Conservation (phyloP, 1,139 yeast genomes). For the Zhuliangozyma blackwelliae region DNA sequence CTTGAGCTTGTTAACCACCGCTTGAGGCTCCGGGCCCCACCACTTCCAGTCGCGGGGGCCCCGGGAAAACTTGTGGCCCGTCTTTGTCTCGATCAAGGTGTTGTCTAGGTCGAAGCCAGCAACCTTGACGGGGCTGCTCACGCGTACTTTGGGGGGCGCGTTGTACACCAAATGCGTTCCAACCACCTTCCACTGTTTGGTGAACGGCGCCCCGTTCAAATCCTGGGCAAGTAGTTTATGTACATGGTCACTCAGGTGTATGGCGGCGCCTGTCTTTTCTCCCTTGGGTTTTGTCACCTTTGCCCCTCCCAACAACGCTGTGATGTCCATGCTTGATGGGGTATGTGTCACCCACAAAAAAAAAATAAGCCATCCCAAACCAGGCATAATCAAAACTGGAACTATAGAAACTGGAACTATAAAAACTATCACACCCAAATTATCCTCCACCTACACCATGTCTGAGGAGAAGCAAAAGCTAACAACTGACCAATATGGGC, state of each 20-base stretch:
- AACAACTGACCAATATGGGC: slow-evolving; percentile 49
- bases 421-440: background rate
- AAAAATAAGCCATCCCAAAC: background rate
- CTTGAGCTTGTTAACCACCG: slow-evolving; percentile 25
- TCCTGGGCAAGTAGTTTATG: slow-evolving; percentile 1
- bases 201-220: slow-evolving; percentile 1
- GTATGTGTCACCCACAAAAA: background rate
- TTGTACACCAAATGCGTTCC: slow-evolving; percentile 35
- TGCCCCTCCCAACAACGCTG: slow-evolving; percentile 2
- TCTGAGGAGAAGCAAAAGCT: slow-evolving; percentile 8
- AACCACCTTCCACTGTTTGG: slow-evolving; percentile 21
- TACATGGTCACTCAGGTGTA: background rate
- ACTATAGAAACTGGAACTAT: background rate
- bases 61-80: slow-evolving; percentile 53
- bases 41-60: slow-evolving; percentile 68
- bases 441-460: slow-evolving; percentile 2
- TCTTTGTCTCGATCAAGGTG: slow-evolving; percentile 60
- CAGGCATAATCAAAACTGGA: background rate
- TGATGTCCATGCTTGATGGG: slow-evolving; percentile 2
- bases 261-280: background rate
- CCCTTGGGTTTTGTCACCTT: background rate
- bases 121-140: slow-evolving; percentile 24
- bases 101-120: slow-evolving; percentile 79
- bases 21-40: slow-evolving; percentile 25
- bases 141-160: slow-evolving; percentile 17